Conservation (phyloP, 495 filamentous ascomycete species). For the Cryomyces antarcticus region DNA sequence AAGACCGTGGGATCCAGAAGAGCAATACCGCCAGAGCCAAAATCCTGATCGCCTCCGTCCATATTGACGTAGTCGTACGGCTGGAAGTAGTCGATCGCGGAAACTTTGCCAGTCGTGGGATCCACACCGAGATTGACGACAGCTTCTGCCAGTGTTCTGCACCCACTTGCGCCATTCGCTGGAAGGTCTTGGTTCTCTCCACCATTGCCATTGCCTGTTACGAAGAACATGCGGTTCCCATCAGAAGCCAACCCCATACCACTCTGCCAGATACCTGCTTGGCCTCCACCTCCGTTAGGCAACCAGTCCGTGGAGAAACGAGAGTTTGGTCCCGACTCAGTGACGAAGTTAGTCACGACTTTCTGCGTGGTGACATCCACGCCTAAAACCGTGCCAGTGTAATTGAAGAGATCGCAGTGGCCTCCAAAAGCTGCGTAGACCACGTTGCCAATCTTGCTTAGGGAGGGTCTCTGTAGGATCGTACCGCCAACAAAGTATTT, state of each 20-base stretch:
- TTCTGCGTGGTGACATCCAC: slow-evolving; percentile 15
- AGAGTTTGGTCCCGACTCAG: slow-evolving; percentile 9
- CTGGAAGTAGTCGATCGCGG: slow-evolving; percentile 22
- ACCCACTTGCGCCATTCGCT: slow-evolving; percentile 15
- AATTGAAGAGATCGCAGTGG: slow-evolving; percentile 29
- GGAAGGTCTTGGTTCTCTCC: slow-evolving; percentile 19
- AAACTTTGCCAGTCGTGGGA: slow-evolving; percentile 13
- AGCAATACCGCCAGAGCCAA: slow-evolving; percentile 20
- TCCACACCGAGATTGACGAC: slow-evolving; percentile 17
- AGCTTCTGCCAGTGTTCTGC: slow-evolving; percentile 21
- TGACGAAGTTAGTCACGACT: slow-evolving; percentile 15
- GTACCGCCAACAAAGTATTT: slow-evolving; percentile 25
- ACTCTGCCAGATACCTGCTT: slow-evolving; percentile 25
- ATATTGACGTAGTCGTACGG: slow-evolving; percentile 24
- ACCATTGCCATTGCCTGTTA: slow-evolving; percentile 23
- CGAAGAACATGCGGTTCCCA: slow-evolving; percentile 20
- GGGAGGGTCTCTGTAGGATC: slow-evolving; percentile 21
- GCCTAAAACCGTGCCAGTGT: slow-evolving; percentile 22
- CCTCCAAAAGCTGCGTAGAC: slow-evolving; percentile 23
- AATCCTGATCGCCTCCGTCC: slow-evolving; percentile 22
- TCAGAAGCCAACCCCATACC: slow-evolving; percentile 24
- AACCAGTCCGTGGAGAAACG: slow-evolving; percentile 4
- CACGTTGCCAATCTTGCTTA: slow-evolving; percentile 13
- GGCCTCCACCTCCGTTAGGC: slow-evolving; percentile 11
- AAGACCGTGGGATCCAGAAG: slow-evolving; percentile 22